Conservation (phyloP, 2,329 filamentous ascomycete species). For the Penicillium sp. region DNA sequence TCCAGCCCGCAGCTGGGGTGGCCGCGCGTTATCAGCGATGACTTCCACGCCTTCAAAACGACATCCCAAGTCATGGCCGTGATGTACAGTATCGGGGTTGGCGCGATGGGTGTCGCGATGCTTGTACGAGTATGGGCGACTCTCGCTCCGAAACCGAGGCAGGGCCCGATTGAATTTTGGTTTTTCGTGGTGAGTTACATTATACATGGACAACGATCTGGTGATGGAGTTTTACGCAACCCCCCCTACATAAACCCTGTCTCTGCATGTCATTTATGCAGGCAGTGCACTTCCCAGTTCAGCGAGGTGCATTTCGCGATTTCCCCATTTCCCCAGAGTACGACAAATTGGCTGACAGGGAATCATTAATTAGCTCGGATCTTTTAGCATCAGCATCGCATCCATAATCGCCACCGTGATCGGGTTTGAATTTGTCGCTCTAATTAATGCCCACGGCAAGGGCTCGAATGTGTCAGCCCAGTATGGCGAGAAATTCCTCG, state of each 20-base stretch:
- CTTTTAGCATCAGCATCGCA: constrained; percentile 64
- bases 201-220: not conserved
- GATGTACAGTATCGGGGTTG: constrained; percentile 60
- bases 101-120: constrained; percentile 52
- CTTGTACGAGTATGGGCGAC: constrained; percentile 48
- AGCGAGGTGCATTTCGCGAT: not conserved
- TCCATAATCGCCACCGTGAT: constrained; percentile 72
- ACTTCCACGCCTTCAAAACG: constrained; percentile 52
- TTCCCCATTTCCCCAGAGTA: not conserved
- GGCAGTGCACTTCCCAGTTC: not conserved
- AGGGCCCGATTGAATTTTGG: constrained; percentile 52
- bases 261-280: not conserved
- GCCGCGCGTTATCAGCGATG: constrained; percentile 56
- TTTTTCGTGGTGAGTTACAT: constrained; percentile 44
- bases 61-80: constrained; percentile 56
- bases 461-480: constrained; percentile 51
- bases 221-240: not conserved
- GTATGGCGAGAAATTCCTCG: constrained; percentile 56
- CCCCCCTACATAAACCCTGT: not conserved
- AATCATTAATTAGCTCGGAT: constrained; percentile 44
- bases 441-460: constrained; percentile 56
- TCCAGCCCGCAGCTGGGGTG: constrained; percentile 53
- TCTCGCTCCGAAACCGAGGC: constrained; percentile 46
- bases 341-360: not conserved
- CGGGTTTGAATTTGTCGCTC: constrained; percentile 52